Base-by-base conservation (phyloP, 441 rosid genomes). In the Oxalis stricta region DNA sequence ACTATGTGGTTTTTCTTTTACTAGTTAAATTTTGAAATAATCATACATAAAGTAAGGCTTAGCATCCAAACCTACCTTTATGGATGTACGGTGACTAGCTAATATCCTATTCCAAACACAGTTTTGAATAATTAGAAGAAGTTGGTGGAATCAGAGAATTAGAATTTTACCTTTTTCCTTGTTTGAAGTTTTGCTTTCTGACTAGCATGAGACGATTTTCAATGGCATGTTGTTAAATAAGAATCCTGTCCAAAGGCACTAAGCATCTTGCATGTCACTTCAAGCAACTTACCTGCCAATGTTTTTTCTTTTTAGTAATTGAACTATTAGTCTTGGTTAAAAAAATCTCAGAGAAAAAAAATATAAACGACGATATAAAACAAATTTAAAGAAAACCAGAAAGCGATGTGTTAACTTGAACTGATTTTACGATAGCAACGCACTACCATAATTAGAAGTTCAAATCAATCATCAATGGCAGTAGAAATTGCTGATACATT, bases 281-380 rank as follows among this genome's bases (percentile, higher is more conserved):
- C 79, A 60, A 76, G 55, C 66, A 76, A 66, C 61, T 64, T 72
- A 45, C 82, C 82, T 76, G 82, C 52, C 53, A 46, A 22, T 11
- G 14, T 23, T 14, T 15, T 33, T 17, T 23, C 7, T 7, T 13
- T n/a, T 35, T n/a, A n/a, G n/a, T n/a, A n/a, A 29, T 30, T 34
- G 35, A 20, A 28, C 12, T 24, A 55, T 41, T 41, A 41, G 10
- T 28, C 22, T 18, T n/a, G n/a, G n/a, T n/a, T n/a, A n/a, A n/a
- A n/a, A n/a, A n/a, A n/a, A n/a, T n/a, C n/a, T n/a, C n/a, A n/a
- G n/a, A n/a, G n/a, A n/a, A n/a, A n/a, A n/a, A n/a, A n/a, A n/a
- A n/a, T n/a, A n/a, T n/a, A n/a, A n/a, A n/a, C n/a, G 24, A 20
- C 13, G 16, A 35, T 19, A 33, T 1, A 18, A 21, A 18, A 18